A percentile compares a stretch with the other conserved stretches of the same genome.
phyloP scores from a whole-genome alignment of 176 grass and related monocot genomes.

The Avena insularis region DNA sequence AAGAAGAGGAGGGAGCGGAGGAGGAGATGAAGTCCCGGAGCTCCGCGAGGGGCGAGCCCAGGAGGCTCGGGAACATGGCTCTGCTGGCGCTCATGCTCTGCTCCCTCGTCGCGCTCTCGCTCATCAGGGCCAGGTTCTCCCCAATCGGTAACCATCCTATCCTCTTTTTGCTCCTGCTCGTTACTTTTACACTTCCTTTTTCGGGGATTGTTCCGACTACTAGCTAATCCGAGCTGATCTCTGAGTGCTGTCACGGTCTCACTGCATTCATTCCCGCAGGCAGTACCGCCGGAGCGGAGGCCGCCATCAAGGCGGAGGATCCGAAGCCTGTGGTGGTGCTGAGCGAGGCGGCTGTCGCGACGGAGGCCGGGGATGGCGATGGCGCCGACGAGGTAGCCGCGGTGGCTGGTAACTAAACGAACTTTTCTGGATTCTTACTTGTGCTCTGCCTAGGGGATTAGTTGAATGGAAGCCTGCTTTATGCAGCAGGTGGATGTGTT shows the following conservation, averaged over 20 bases:
- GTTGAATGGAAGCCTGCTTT: constrained; percentile 39
- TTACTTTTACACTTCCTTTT: background rate
- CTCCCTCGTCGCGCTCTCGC: constrained; percentile 60
- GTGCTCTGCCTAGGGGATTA: background rate
- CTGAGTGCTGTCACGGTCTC: constrained; percentile 21
- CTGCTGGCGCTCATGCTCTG: constrained; percentile 62
- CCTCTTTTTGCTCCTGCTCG: background rate
- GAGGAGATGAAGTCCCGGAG: constrained; percentile 63
- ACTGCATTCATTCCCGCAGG: constrained; percentile 30
- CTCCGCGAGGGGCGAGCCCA: constrained; percentile 40
- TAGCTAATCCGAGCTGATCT: background rate
- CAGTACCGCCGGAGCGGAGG: constrained; percentile 11
- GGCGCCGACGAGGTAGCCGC: background rate
- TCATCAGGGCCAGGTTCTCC: constrained; percentile 61
- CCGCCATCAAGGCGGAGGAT: constrained; percentile 48
- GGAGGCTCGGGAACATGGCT: constrained; percentile 56
- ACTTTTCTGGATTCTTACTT: background rate
- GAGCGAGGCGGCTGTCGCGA: background rate
- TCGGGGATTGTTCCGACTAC: background rate
- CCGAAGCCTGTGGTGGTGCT: background rate
- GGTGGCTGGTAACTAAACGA: background rate
- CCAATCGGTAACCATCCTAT: constrained; percentile 25
- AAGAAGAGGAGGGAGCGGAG: too few species aligned
- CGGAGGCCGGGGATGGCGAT: constrained; percentile 33
- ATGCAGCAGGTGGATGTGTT: background rate